A percentile compares a stretch with the other conserved stretches of the same genome.
phyloP scores from a whole-genome alignment of 441 rosid genomes.

The Syzygium malaccense region DNA sequence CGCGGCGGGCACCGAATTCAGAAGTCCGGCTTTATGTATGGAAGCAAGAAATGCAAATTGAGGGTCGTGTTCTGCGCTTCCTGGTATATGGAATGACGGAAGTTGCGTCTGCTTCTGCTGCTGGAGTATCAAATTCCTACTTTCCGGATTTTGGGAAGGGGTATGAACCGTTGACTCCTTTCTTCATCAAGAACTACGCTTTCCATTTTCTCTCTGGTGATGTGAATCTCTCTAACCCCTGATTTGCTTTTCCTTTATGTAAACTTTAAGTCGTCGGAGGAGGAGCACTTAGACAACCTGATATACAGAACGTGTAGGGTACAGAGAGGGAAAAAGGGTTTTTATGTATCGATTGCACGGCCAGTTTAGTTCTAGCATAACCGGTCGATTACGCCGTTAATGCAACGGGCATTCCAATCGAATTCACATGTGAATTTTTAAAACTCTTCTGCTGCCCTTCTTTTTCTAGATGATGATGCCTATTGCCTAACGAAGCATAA shows the following conservation, averaged over 20 bases:
- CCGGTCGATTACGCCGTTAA: not conserved
- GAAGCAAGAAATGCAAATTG: no score
- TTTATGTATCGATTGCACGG: not conserved
- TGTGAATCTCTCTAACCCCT: not conserved
- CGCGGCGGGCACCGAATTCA: not conserved
- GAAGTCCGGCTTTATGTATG: not conserved
- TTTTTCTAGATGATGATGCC: not conserved
- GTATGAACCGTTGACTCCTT: not conserved
- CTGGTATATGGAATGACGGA: not conserved
- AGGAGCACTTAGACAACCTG: not conserved
- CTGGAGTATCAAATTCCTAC: not conserved
- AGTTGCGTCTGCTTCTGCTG: not conserved
- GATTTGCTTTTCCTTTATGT: not conserved
- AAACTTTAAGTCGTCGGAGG: not conserved
- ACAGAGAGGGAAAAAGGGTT: not conserved
- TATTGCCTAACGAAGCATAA: not conserved
- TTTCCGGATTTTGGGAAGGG: not conserved
- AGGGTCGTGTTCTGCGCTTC: no score
- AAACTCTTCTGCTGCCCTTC: not conserved
- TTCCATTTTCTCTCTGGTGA: not conserved
- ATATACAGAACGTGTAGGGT: not conserved
- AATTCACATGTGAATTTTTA: not conserved
- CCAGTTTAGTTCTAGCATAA: not conserved
- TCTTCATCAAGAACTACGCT: not conserved
- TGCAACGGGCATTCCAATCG: not conserved